Base-by-base conservation (phyloP, 208 protist genomes). In the Hexamita inflata region DNA sequence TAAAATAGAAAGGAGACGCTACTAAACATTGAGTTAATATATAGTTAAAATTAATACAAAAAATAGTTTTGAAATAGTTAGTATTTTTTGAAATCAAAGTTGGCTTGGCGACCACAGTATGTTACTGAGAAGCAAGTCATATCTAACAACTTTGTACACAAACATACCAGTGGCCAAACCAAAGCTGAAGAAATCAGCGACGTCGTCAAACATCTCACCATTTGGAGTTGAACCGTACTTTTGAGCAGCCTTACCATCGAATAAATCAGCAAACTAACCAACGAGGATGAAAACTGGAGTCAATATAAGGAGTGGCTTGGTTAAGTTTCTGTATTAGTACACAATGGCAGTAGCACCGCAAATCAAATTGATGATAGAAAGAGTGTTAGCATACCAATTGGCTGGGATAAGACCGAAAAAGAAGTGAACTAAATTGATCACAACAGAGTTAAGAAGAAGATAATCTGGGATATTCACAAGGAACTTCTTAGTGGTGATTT, bases 121-220 rank as follows among this genome's bases (percentile, higher is more conserved):
- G 13, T 2, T 34, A 35, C 4, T 24, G n/a, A n/a, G n/a, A 61
- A 26, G 24, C 1, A 75, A 34, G 30, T 7, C 9, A 34, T 35
- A n/a, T 19, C 28, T 7, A 26, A 35, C 7, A 35, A 7, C n/a
- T 9, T 49, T 15, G n/a, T 70, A 45, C 11, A 75, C 32, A 13
- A 75, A 34, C 35, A 61, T 13, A 38, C 68, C 68, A 58, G 34
- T 59, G 30, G 49, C 30, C 11, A 75, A 4, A 40, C 68, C 68
- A 61, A 75, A 75, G n/a, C 38, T 59, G 9, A 29, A 32, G 11
- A 26, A 24, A 61, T 75, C 68, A 38, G 68, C 68, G 13, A 60
- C 53, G n/a, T 75, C 68, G 41, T 75, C 68, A 61, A 75, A 75
- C n/a, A 62, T 41, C 41, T 75, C 68, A 40, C 68, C 68, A 34